phyloP scores from a whole-genome alignment of 495 filamentous ascomycete genomes.

The Penicillium bialowiezense region DNA sequence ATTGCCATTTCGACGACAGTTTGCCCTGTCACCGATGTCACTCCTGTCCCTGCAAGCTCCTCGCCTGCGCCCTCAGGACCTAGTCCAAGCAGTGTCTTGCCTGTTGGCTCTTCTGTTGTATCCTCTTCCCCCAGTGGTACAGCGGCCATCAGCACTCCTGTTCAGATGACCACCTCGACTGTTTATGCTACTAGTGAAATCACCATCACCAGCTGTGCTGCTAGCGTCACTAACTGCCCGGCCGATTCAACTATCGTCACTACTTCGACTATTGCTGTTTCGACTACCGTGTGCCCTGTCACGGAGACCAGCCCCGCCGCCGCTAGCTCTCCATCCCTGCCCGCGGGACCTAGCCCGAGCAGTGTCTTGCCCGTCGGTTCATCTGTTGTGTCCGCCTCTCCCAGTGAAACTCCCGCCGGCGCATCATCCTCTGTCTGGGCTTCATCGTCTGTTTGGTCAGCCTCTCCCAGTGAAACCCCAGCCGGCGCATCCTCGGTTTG shows the following conservation, averaged over 20 bases:
- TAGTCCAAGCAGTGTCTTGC: background rate
- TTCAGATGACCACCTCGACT: constrained; percentile 53
- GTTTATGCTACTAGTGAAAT: constrained; percentile 56
- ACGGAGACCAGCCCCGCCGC: constrained; percentile 23
- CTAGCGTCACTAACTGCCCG: constrained; percentile 60
- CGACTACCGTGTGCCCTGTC: constrained; percentile 59
- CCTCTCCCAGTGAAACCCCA: background rate
- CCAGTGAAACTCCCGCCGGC: background rate
- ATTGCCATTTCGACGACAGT: constrained; percentile 58
- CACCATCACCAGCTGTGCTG: constrained; percentile 56
- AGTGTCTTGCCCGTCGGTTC: background rate
- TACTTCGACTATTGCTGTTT: constrained; percentile 54
- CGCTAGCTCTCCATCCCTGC: background rate
- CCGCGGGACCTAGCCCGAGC: background rate
- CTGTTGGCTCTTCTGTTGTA: background rate
- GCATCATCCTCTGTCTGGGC: too few relatives aligned
- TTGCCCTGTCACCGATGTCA: constrained; percentile 46
- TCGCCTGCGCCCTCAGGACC: background rate
- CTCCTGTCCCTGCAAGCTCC: constrained; percentile 8
- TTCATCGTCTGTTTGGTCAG: background rate
- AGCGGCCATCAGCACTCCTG: constrained; percentile 10
- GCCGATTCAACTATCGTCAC: constrained; percentile 48
- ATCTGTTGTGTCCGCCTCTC: too few relatives aligned
- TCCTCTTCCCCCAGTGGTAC: constrained; percentile 12
- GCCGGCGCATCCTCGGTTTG: background rate